Evolutionary conservation across 179 eudicot species (phyloP).

Genomic region (Pouteria campechiana): DNA sequence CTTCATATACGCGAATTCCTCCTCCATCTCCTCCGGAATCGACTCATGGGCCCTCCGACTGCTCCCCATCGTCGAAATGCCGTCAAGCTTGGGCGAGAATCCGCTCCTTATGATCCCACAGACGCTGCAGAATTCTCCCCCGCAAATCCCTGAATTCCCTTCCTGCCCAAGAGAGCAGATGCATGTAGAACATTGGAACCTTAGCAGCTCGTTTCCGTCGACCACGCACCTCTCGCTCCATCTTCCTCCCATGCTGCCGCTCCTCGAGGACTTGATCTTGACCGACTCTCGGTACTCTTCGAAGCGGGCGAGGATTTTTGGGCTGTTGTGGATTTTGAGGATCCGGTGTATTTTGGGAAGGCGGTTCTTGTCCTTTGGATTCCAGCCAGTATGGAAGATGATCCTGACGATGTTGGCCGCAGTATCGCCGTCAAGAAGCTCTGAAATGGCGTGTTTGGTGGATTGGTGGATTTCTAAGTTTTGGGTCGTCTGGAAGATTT

Average conservation of each 20-base stretch:
- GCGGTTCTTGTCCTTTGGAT: not conserved
- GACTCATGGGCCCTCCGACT: constrained; percentile 74
- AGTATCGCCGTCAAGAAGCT: constrained; percentile 65
- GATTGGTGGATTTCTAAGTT: constrained; percentile 49
- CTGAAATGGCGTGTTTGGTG: constrained; percentile 55
- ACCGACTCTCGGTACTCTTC: constrained; percentile 68
- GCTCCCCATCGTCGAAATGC: constrained; percentile 57
- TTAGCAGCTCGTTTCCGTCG: constrained; percentile 73
- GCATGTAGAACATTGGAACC: constrained; percentile 68
- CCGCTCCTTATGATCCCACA: constrained; percentile 75
- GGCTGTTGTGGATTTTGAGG: constrained; percentile 57
- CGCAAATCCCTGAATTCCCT: constrained; percentile 56
- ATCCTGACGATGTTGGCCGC: constrained; percentile 66
- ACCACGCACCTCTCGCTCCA: constrained; percentile 63
- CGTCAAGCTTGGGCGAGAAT: constrained; percentile 68
- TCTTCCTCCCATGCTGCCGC: constrained; percentile 6
- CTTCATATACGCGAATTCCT: constrained; percentile 59
- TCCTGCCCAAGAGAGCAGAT: constrained; percentile 56
- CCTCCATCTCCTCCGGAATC: constrained; percentile 70
- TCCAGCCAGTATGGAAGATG: constrained; percentile 70
- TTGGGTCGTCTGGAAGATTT: constrained; percentile 40
- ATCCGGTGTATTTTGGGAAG: constrained; percentile 33
- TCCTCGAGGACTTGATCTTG: constrained; percentile 32
- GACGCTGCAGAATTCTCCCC: constrained; percentile 51
- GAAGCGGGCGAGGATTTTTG: constrained; percentile 42